These are phyloP conservation scores for Moricandia moricandioides DNA, from an alignment of 345 rosid genomes.

Conservation along the genomic window DNA sequence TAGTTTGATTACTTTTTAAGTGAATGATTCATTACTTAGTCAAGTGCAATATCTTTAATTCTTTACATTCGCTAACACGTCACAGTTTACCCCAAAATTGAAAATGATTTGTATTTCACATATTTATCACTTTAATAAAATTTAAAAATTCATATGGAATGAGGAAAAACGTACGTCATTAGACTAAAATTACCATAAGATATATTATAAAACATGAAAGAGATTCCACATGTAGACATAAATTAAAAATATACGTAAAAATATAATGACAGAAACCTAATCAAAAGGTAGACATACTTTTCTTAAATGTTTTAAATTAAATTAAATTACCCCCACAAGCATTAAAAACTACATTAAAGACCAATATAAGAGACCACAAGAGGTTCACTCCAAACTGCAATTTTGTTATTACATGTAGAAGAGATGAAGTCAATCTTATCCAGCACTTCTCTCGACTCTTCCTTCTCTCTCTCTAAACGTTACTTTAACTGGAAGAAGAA, in stretches of 20 bases:
- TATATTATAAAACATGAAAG: neutral
- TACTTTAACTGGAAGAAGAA: constrained; percentile 83
- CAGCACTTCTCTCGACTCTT: constrained; percentile 66
- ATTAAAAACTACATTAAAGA: constrained; percentile 16
- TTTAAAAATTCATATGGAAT: neutral
- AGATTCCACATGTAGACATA: neutral
- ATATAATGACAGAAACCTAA: neutral
- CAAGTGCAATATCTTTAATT: neutral
- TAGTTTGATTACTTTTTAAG: constrained; percentile 9
- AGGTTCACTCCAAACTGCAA: constrained; percentile 22
- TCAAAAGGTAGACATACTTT: neutral
- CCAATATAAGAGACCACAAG: constrained; percentile 22
- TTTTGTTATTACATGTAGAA: constrained; percentile 22
- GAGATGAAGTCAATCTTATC: constrained; percentile 71
- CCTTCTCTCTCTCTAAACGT: constrained; percentile 87
- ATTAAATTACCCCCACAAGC: constrained; percentile 13
- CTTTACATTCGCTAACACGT: neutral
- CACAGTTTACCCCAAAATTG: neutral
- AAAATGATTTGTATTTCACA: neutral
- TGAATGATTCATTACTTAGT: neutral
- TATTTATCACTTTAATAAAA: neutral
- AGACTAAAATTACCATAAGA: neutral
- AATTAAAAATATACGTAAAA: neutral
- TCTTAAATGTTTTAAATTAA: neutral
- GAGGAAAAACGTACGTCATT: neutral